Evolutionary conservation across 805 yeast genomes (phyloP).

Genomic region (Saccharomycopsis lassenensis): DNA sequence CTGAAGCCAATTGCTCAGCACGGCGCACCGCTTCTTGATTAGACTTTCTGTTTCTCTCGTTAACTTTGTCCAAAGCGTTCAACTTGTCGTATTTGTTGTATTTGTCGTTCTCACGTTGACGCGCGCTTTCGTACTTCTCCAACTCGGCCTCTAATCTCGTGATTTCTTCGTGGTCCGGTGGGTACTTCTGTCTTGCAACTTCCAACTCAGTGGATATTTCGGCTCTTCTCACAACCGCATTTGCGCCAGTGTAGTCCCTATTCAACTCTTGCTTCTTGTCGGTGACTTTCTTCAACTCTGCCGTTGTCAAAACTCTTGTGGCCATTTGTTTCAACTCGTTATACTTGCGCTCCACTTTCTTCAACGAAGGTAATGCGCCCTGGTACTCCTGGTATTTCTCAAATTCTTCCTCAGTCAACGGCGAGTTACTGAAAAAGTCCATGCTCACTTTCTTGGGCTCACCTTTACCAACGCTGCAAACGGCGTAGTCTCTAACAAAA

Average conservation of each 20-base stretch:
- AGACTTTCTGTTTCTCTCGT: slow-evolving; percentile 74
- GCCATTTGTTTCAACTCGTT: slow-evolving; percentile 54
- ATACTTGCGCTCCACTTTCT: slow-evolving; percentile 54
- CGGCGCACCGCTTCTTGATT: slow-evolving; percentile 67
- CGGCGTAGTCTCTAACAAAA: slow-evolving; percentile 45
- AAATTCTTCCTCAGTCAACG: slow-evolving; percentile 62
- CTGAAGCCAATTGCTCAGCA: slow-evolving; percentile 63
- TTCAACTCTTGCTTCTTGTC: slow-evolving; percentile 54
- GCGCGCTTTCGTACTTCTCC: slow-evolving; percentile 29
- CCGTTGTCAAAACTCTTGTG: slow-evolving; percentile 53
- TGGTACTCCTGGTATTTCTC: slow-evolving; percentile 55
- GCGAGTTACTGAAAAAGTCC: slow-evolving; percentile 69
- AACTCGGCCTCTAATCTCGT: slow-evolving; percentile 38
- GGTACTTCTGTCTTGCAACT: slow-evolving; percentile 56
- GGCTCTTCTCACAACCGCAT: slow-evolving; percentile 67
- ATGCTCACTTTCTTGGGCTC: slow-evolving; percentile 66
- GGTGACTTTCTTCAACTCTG: slow-evolving; percentile 71
- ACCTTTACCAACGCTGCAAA: slow-evolving; percentile 73
- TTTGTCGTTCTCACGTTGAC: slow-evolving; percentile 29
- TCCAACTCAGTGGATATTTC: slow-evolving; percentile 61
- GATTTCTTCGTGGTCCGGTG: slow-evolving; percentile 33
- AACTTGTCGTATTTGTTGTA: slow-evolving; percentile 23
- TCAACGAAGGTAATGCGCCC: slow-evolving; percentile 47
- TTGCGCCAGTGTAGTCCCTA: slow-evolving; percentile 48
- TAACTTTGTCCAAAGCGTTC: slow-evolving; percentile 55